Base-by-base conservation (phyloP, 2,329 filamentous ascomycete species). In the Ophiocordyceps sinensis region DNA sequence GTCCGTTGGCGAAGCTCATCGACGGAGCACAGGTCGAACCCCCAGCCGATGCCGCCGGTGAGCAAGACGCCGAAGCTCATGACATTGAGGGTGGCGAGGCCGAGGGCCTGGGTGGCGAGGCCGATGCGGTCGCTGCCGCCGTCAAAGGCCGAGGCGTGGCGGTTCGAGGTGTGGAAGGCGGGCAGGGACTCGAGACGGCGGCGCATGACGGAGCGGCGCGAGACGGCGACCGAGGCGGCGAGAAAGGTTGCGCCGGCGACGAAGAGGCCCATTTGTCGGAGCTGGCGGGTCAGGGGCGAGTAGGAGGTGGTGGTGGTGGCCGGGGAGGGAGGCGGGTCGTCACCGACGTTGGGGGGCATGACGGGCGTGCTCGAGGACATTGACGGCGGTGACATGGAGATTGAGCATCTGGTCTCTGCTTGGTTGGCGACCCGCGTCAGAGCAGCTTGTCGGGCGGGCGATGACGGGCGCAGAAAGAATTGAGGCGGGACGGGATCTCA, bases 81-180 rank as follows among this genome's bases (percentile, higher is more conserved):
- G 12, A 91, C 85, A 52, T 94, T 94, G 50, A 95, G 71, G 0
- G 88, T 94, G 0, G 89, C 91, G 30, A 95, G 67, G 38, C 80
- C 83, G 19, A 98, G 67, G 0, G 89, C 89, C 60, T 94, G 83
- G 29, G 82, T 63, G 1, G 89, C 89, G 47, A 95, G 80, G 32
- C 82, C 57, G 39, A 59, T 44, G 31, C 55, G 51, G 39, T 59
- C 57, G n/a, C 47, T 47, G 8, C 50, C 45, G 8, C 50, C 45
- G 46, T 61, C 55, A 40, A 57, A 39, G 28, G 43, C 47, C 26
- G 43, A 39, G 17, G 49, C 45, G 5, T 47, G 42, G 14, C 49
- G 75, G 58, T 74, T 79, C 36, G 72, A 75, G 13, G 75, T 65
- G 69, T 82, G 94, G 65, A 82, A 89, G 37, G 72, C 73, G 11